A percentile compares a stretch with the other conserved stretches of the same genome.
phyloP scores from a whole-genome alignment of 306 rosid species.

The Boehmeria nivea region DNA sequence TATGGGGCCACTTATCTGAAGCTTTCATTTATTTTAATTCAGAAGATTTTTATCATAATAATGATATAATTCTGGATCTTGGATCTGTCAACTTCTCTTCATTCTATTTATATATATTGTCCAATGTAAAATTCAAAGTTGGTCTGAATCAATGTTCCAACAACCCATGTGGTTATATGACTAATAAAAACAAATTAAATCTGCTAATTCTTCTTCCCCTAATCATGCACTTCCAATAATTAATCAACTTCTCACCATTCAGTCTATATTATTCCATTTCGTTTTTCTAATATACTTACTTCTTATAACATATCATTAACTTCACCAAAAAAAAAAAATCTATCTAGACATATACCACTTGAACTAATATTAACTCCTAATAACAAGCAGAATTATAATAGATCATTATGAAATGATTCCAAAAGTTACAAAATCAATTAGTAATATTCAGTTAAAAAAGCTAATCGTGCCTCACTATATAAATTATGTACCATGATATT shows the following conservation, averaged over 20 bases:
- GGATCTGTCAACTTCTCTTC: slow-evolving; percentile 12
- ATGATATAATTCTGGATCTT: slow-evolving; percentile 12
- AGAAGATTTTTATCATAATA: not conserved
- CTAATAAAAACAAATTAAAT: not conserved
- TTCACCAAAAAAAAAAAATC: too few species aligned
- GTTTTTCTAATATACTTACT: too few species aligned
- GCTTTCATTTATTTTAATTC: not conserved
- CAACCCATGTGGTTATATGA: slow-evolving; percentile 43
- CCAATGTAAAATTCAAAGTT: slow-evolving; percentile 18
- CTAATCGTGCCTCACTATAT: too few species aligned
- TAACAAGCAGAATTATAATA: too few species aligned
- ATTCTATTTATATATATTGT: not conserved
- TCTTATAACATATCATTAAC: too few species aligned
- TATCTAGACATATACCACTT: too few species aligned
- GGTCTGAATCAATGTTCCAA: slow-evolving; percentile 27
- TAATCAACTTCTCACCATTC: not conserved
- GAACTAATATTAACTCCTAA: too few species aligned
- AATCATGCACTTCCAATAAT: slow-evolving; percentile 2
- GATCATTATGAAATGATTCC: too few species aligned
- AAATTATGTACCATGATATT: too few species aligned
- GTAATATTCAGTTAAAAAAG: too few species aligned
- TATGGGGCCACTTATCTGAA: slow-evolving; percentile 11
- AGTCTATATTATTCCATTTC: too few species aligned
- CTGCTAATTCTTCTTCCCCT: not conserved
- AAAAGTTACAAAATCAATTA: too few species aligned